These are phyloP conservation scores for Amanita subjunquillea DNA, from an alignment of 768 basidiomycete species.

Conservation along the genomic window DNA sequence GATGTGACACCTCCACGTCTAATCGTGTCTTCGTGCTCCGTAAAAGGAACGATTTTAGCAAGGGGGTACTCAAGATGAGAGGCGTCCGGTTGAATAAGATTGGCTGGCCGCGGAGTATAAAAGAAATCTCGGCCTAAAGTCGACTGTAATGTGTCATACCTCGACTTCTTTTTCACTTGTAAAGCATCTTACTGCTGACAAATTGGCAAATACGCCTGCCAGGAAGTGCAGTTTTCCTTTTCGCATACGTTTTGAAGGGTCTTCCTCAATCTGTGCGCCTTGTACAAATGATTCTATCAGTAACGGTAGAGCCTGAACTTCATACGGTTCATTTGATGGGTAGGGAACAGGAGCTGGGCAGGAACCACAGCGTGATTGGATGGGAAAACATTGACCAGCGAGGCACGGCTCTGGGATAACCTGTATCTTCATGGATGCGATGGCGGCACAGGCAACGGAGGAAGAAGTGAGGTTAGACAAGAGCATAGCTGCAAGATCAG, in stretches of 20 bases:
- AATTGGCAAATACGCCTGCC: constrained; percentile 89
- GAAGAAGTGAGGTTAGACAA: constrained; percentile 89
- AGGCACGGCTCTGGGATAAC: constrained; percentile 41
- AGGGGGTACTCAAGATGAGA: constrained; percentile 65
- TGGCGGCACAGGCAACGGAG: constrained; percentile 47
- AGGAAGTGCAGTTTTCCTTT: constrained; percentile 88
- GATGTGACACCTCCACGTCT: constrained; percentile 82
- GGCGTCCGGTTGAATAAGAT: constrained; percentile 31
- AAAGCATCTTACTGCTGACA: constrained; percentile 53
- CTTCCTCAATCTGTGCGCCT: constrained; percentile 48
- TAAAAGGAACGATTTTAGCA: constrained; percentile 74
- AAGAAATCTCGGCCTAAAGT: constrained; percentile 75
- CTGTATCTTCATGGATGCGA: constrained; percentile 58
- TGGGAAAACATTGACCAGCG: constrained; percentile 56
- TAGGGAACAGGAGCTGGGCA: constrained; percentile 66
- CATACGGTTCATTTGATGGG: constrained; percentile 40
- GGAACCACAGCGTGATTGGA: constrained; percentile 73
- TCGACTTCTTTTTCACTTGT: background rate
- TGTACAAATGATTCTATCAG: constrained; percentile 87
- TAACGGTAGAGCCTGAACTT: constrained; percentile 62
- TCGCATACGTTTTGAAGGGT: constrained; percentile 37
- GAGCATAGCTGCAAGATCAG: constrained; percentile 94
- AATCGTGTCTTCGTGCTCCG: constrained; percentile 81
- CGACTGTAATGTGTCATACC: constrained; percentile 31
- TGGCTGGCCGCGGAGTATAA: constrained; percentile 50